Percentiles rank a stretch among this genome's conserved stretches.
phyloP scores from a whole-genome alignment of 495 filamentous ascomycete species.

The Margaritispora aquatica region DNA sequence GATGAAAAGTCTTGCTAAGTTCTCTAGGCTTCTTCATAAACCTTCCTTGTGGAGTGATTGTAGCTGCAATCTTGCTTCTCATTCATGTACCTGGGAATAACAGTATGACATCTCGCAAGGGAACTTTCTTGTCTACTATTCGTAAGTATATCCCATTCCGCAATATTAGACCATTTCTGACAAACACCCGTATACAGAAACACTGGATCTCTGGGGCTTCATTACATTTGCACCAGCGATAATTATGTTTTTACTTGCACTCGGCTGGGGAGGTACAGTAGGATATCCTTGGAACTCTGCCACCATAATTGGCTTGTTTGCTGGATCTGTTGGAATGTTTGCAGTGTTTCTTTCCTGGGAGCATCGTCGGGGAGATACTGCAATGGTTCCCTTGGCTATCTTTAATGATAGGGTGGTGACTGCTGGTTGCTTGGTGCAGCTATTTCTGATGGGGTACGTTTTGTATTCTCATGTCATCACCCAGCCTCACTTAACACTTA shows the following conservation, averaged over 20 bases:
- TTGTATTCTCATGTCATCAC: too few species aligned
- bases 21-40: conserved; percentile 54
- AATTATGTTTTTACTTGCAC: conserved; percentile 34
- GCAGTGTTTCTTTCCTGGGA: conserved; percentile 41
- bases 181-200: too few species aligned
- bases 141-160: too few species aligned
- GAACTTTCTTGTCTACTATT: too few species aligned
- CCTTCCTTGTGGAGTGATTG: conserved; percentile 49
- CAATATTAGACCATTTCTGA: too few species aligned
- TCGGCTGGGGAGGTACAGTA: conserved; percentile 41
- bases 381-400: conserved; percentile 39
- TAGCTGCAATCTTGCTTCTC: conserved; percentile 37
- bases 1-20: neutral
- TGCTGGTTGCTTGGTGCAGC: conserved; percentile 33
- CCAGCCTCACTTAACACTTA: too few species aligned
- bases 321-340: conserved; percentile 35
- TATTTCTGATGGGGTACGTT: conserved; percentile 54
- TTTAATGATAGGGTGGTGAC: conserved; percentile 26
- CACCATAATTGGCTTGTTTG: conserved; percentile 35
- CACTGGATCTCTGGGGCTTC: conserved; percentile 43
- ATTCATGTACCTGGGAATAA: conserved; percentile 38
- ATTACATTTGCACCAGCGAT: conserved; percentile 29
- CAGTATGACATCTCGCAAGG: neutral
- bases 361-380: conserved; percentile 31
- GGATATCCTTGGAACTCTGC: conserved; percentile 34